Evolutionary conservation across 75 land plant genomes (phyloP).

Genomic region (Isoetes taiwanensis): DNA sequence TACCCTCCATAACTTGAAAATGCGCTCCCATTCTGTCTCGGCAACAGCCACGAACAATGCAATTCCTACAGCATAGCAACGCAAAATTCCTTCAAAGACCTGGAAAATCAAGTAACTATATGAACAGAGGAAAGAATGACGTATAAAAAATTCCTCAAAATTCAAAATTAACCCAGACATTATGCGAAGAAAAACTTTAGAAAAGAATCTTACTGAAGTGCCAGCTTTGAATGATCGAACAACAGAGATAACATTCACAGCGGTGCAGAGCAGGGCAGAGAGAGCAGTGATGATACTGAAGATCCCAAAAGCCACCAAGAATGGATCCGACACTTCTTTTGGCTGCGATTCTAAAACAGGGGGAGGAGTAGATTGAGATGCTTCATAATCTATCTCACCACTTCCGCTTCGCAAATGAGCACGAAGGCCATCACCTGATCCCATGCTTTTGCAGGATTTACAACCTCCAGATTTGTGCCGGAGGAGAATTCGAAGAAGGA

Average conservation of each 20-base stretch:
- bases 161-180: too few species aligned
- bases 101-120: conserved; percentile 11
- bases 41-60: conserved; percentile 61
- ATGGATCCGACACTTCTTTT: too few species aligned
- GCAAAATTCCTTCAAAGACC: conserved; percentile 83
- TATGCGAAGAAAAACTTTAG: too few species aligned
- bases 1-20: conserved; percentile 59
- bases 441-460: too few species aligned
- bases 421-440: too few species aligned
- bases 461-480: too few species aligned
- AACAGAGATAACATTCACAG: conserved; percentile 65
- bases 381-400: too few species aligned
- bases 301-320: conserved; percentile 51
- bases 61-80: conserved; percentile 71
- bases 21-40: conserved; percentile 81
- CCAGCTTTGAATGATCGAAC: conserved; percentile 50
- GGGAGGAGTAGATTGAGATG: too few species aligned
- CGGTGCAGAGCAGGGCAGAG: conserved; percentile 56
- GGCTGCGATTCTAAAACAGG: too few species aligned
- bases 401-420: too few species aligned
- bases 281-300: conserved; percentile 56
- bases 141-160: too few species aligned
- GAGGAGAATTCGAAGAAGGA: too few species aligned
- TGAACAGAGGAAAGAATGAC: not conserved
- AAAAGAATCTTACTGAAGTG: conserved; percentile 33